Evolutionary conservation across 257 asterid genomes (phyloP).

Genomic region (Gardenia jasminoides): DNA sequence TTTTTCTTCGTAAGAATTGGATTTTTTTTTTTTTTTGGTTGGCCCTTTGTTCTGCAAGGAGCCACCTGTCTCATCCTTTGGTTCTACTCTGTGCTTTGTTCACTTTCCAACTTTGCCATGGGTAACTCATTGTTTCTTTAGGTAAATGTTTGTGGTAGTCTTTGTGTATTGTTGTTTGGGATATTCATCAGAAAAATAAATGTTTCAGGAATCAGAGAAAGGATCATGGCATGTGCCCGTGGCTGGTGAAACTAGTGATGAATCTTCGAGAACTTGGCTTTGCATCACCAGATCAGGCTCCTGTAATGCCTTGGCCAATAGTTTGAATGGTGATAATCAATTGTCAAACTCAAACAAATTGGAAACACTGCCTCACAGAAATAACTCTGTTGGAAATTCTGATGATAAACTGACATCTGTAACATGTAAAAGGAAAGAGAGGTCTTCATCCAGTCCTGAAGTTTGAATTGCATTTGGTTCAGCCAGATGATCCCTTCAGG

Average conservation of each 20-base stretch:
- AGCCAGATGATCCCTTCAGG: neutral
- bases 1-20: neutral
- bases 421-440: conserved; percentile 37
- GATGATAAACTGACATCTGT: conserved; percentile 5
- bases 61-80: neutral
- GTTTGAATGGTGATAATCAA: conserved; percentile 6
- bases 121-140: neutral
- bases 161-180: neutral
- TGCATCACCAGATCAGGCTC: conserved; percentile 51
- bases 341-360: conserved; percentile 10
- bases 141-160: neutral
- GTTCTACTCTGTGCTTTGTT: neutral
- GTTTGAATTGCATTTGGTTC: neutral
- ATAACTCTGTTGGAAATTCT: conserved; percentile 6
- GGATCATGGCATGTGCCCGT: conserved; percentile 92
- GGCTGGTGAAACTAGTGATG: conserved; percentile 57
- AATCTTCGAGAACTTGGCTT: conserved; percentile 68
- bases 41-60: neutral
- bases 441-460: neutral
- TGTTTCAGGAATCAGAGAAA: conserved; percentile 61
- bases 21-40: conserved; percentile 7
- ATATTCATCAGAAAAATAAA: neutral
- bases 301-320: conserved; percentile 16
- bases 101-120: neutral
- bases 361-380: neutral